These are phyloP conservation scores for Parafenestella ontariensis DNA, from an alignment of 2,329 filamentous ascomycete genomes.

Conservation along the genomic window DNA sequence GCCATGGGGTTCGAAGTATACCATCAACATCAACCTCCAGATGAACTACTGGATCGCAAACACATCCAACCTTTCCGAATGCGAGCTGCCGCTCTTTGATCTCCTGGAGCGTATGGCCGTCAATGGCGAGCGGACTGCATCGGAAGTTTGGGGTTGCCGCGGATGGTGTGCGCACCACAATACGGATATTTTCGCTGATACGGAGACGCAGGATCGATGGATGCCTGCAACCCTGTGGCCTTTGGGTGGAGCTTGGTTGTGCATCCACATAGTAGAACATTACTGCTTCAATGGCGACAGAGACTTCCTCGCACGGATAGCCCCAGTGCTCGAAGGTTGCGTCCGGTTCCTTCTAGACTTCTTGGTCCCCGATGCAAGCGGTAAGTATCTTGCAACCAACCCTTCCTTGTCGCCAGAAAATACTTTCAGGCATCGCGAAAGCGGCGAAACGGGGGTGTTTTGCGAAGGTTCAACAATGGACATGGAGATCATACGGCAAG, in stretches of 20 bases:
- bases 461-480: constrained; percentile 53
- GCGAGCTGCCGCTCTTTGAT: constrained; percentile 52
- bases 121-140: constrained; percentile 36
- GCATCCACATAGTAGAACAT: constrained; percentile 29
- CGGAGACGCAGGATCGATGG: constrained; percentile 29
- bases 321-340: constrained; percentile 44
- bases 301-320: constrained; percentile 11
- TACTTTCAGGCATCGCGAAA: constrained; percentile 23
- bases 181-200: constrained; percentile 38
- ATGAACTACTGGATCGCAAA: constrained; percentile 61
- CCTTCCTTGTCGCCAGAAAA: constrained; percentile 52
- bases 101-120: constrained; percentile 48
- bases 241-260: constrained; percentile 38
- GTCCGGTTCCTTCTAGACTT: constrained; percentile 52
- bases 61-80: constrained; percentile 40
- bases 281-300: constrained; percentile 30
- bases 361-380: constrained; percentile 26
- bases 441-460: constrained; percentile 32
- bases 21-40: constrained; percentile 61
- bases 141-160: constrained; percentile 25
- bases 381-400: constrained; percentile 38
- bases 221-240: constrained; percentile 36
- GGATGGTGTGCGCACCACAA: constrained; percentile 38
- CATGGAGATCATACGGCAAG: constrained; percentile 52
- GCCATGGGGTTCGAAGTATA: constrained; percentile 59